Evolutionary conservation across 2,329 filamentous ascomycete genomes (phyloP), one percentile per base, ranked within the genome.

Genomic region (Trichoderma polysporum): DNA sequence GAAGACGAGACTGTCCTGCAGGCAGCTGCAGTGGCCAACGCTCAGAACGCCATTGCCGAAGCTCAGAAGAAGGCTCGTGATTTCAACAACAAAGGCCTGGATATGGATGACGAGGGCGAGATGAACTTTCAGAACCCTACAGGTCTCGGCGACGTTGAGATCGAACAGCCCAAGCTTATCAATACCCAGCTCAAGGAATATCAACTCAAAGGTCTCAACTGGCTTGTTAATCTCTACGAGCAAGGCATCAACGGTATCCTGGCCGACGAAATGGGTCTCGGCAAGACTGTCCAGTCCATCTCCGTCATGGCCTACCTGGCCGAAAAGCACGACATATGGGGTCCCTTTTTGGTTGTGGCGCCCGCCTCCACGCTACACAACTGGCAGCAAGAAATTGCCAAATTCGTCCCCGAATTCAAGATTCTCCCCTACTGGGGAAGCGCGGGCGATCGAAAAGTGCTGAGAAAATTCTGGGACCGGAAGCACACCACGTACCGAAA

Each of bases 51-150:
- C 69, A 93, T 99, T 69, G 91, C 97, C 72, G 92, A 97, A 78
- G 95, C 95, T 0, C 93, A 97, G 78, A 90, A 93, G 77, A 94
- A 95, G 78, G 95, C 95, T 0, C 90, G 93, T 60, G 92, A 92
- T 10, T 99, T 99, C 85, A 97, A 98, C 81, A 89, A 93, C 68
- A 83, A 88, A 61, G 87, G 89, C 74, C 73, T 79, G 8, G 88
- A 87, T 67, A 88, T 91, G 78, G 91, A 95, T 71, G 93, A 97
- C 68, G 94, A 97, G 74, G 94, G 94, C 73, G 95, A 99, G 81
- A 92, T 99, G 91, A 99, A 99, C 81, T 99, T 99, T 84, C 95
- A 99, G 81, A 98, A 99, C 77, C 95, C 95, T 0, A 95, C 94
- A 4, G 95, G 94, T 74, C 85, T 99, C 73, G 94, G 94, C 73